Percentiles rank a stretch among this genome's conserved stretches.
These are phyloP conservation scores for Sclerotinia minor DNA, from an alignment of 2,329 filamentous ascomycete species.

Conservation along the genomic window DNA sequence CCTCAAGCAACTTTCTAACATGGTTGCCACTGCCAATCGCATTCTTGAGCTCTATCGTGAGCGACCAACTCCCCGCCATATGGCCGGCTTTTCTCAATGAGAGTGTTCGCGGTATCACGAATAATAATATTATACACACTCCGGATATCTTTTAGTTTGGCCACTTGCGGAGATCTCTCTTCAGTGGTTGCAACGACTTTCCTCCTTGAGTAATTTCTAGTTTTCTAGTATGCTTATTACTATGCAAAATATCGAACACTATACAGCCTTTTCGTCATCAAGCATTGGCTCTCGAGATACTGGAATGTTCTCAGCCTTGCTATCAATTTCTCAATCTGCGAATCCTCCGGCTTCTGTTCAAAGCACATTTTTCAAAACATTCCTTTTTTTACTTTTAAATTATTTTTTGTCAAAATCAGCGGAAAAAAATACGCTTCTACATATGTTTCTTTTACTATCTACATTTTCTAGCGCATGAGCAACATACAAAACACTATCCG, in stretches of 20 bases:
- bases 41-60: conserved; percentile 37
- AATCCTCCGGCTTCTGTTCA: conserved; percentile 17
- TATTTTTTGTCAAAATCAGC: conserved; percentile 18
- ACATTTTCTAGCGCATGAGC: conserved; percentile 12
- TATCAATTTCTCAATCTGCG: background rate
- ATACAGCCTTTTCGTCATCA: conserved; percentile 23
- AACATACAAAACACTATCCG: conserved; percentile 16
- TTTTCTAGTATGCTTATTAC: conserved; percentile 31
- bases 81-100: conserved; percentile 15
- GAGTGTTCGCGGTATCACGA: background rate
- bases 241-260: conserved; percentile 29
- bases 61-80: conserved; percentile 19
- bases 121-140: conserved; percentile 11
- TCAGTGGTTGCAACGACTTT: conserved; percentile 26
- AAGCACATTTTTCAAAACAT: background rate
- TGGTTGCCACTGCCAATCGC: conserved; percentile 43
- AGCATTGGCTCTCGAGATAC: conserved; percentile 35
- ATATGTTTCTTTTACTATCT: conserved; percentile 17
- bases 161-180: background rate
- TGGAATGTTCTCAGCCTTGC: conserved; percentile 39
- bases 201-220: conserved; percentile 31
- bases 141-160: conserved; percentile 4
- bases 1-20: conserved; percentile 50
- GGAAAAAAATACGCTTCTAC: conserved; percentile 4
- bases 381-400: conserved; percentile 15